These are phyloP conservation scores for Penicillium subrubescens DNA, from an alignment of 495 filamentous ascomycete genomes.

Conservation along the genomic window DNA sequence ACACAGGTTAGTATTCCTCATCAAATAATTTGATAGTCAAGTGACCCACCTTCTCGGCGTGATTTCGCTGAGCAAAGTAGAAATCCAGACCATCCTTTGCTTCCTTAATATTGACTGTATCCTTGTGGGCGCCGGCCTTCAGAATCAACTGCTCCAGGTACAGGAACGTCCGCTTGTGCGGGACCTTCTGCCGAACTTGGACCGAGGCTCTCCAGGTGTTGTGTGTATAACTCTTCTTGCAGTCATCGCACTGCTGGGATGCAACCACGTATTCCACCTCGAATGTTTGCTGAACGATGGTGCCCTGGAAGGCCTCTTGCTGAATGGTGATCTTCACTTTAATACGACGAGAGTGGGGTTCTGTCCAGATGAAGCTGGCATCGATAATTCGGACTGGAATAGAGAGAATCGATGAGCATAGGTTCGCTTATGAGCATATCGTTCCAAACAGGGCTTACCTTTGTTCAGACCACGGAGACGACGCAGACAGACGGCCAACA, in stretches of 20 bases:
- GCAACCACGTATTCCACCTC: constrained; percentile 90
- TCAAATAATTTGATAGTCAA: not conserved
- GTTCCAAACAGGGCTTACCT: not conserved
- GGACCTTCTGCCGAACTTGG: constrained; percentile 94
- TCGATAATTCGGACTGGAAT: constrained; percentile 86
- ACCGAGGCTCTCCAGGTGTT: constrained; percentile 87
- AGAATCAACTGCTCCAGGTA: constrained; percentile 96
- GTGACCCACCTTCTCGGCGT: constrained; percentile 66
- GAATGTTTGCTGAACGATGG: constrained; percentile 89
- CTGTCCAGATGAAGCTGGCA: constrained; percentile 96
- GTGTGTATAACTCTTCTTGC: constrained; percentile 70
- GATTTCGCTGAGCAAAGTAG: constrained; percentile 84
- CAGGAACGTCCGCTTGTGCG: constrained; percentile 95
- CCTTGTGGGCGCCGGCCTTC: constrained; percentile 87
- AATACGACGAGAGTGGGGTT: constrained; percentile 88
- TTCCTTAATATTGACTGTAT: constrained; percentile 97
- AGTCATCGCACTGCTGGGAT: constrained; percentile 71
- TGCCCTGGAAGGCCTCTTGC: constrained; percentile 68
- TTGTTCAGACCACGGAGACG: constrained; percentile 72
- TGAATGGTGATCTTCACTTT: constrained; percentile 94
- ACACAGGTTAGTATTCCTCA: not conserved
- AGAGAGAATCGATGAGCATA: not conserved
- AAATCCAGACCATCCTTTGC: constrained; percentile 93
- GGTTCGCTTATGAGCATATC: not conserved
- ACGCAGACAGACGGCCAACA: constrained; percentile 85